Conservation (phyloP, 192 early-diverging fungal genomes). For the Coemansia asiatica region DNA sequence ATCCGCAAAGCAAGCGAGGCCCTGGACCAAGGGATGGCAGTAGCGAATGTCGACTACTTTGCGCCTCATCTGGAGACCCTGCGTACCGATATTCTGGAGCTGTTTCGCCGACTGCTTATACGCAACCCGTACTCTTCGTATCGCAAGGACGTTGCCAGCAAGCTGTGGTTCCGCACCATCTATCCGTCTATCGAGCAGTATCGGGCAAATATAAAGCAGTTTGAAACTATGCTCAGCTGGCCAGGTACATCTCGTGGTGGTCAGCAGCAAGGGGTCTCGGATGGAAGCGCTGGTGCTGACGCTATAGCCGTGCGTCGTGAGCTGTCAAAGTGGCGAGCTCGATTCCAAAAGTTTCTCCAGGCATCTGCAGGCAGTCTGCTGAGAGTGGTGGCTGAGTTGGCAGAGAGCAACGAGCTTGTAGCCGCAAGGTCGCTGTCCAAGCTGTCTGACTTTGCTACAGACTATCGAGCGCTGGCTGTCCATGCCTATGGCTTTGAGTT, state of each 20-base stretch:
- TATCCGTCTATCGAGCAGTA: slow-evolving; percentile 50
- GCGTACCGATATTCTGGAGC: slow-evolving; percentile 39
- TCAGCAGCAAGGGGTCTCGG: background rate
- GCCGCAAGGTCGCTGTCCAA: slow-evolving; percentile 9
- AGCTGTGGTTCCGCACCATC: slow-evolving; percentile 47
- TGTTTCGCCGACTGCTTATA: slow-evolving; percentile 43
- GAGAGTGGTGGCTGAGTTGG: slow-evolving; percentile 36
- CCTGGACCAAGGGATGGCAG: slow-evolving; percentile 26
- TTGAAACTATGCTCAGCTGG: slow-evolving; percentile 22
- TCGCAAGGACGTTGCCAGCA: slow-evolving; percentile 47
- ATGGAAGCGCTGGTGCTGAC: background rate
- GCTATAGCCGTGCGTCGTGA: slow-evolving; percentile 21
- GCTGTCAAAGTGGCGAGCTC: slow-evolving; percentile 38
- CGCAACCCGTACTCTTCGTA: slow-evolving; percentile 47
- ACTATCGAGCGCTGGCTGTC: slow-evolving; percentile 32
- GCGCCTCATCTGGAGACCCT: slow-evolving; percentile 30
- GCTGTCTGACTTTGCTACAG: slow-evolving; percentile 21
- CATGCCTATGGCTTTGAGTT: slow-evolving; percentile 35
- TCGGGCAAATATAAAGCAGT: slow-evolving; percentile 38
- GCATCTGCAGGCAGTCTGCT: slow-evolving; percentile 31
- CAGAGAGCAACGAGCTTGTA: slow-evolving; percentile 28
- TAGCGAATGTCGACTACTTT: slow-evolving; percentile 28
- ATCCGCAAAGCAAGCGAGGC: slow-evolving; percentile 33
- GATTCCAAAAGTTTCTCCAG: slow-evolving; percentile 40
- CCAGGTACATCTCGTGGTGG: background rate